A percentile compares a stretch with the other conserved stretches of the same genome.
phyloP scores from a whole-genome alignment of 2,329 filamentous ascomycete species.

The Colletotrichum tofieldiae region DNA sequence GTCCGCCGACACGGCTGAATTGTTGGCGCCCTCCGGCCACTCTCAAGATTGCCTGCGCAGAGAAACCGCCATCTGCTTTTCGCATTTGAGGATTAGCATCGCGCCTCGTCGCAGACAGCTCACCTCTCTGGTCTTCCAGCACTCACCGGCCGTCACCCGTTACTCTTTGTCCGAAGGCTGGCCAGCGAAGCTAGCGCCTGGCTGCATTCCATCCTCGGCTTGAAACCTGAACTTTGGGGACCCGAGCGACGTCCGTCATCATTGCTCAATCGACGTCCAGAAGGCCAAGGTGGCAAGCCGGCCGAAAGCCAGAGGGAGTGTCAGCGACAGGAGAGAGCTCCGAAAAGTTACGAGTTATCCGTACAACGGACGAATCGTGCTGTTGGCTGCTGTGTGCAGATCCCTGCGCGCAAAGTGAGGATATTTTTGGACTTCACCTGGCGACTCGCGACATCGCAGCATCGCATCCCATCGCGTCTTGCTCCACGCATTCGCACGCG shows the following conservation, averaged over 20 bases:
- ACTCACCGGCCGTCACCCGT: not conserved
- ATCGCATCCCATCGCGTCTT: slow-evolving; percentile 12
- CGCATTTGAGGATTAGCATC: not conserved
- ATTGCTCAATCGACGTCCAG: not conserved
- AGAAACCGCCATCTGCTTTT: slow-evolving; percentile 15
- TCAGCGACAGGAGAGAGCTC: not conserved
- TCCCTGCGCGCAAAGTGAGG: slow-evolving; percentile 26
- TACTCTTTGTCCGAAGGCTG: not conserved
- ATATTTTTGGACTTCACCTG: slow-evolving; percentile 39
- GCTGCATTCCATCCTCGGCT: not conserved
- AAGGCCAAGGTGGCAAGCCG: slow-evolving; percentile 3
- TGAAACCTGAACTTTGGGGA: slow-evolving; percentile 1
- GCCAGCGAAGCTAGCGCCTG: slow-evolving; percentile 7
- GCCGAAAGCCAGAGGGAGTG: not conserved
- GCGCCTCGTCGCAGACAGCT: not conserved
- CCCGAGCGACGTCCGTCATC: slow-evolving; percentile 13
- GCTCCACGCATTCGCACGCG: slow-evolving; percentile 35
- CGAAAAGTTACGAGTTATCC: slow-evolving; percentile 17
- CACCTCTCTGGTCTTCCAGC: not conserved
- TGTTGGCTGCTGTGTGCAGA: slow-evolving; percentile 11
- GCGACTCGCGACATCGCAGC: slow-evolving; percentile 12
- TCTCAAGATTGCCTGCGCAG: slow-evolving; percentile 10
- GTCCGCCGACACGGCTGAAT: slow-evolving; percentile 3
- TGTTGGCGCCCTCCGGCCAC: slow-evolving; percentile 16
- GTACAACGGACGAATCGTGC: slow-evolving; percentile 1